Evolutionary conservation across 2,329 filamentous ascomycete genomes (phyloP).

Genomic region (Fusarium armeniacum): DNA sequence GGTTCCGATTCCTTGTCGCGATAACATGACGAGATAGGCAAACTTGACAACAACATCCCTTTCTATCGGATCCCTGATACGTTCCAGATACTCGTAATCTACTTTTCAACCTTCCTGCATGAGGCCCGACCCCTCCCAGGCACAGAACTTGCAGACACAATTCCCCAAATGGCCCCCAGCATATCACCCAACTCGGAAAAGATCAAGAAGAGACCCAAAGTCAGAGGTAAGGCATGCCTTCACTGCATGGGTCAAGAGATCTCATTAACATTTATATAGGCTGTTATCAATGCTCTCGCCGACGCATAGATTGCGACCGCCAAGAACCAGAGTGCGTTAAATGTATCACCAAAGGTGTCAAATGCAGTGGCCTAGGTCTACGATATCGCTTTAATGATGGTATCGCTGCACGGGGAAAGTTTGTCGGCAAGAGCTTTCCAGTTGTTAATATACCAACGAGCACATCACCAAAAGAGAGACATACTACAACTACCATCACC

Average conservation of each 20-base stretch:
- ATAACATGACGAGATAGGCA: constrained; percentile 6
- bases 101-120: not conserved
- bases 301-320: constrained; percentile 48
- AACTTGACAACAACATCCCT: not conserved
- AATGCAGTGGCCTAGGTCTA: constrained; percentile 41
- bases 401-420: constrained; percentile 41
- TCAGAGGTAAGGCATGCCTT: constrained; percentile 20
- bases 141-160: not conserved
- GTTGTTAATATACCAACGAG: not conserved
- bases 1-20: not conserved
- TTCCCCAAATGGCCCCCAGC: not conserved
- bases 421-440: constrained; percentile 40
- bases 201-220: constrained; percentile 36
- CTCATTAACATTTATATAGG: constrained; percentile 1
- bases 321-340: constrained; percentile 43
- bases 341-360: constrained; percentile 39
- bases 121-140: not conserved
- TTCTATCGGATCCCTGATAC: not conserved
- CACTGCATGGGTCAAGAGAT: not conserved
- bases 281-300: constrained; percentile 45
- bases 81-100: too few relatives aligned
- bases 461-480: rapidly evolving
- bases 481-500: rapidly evolving
- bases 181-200: constrained; percentile 13
- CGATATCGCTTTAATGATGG: constrained; percentile 47